A percentile compares a stretch with the other conserved stretches of the same genome.
Evolutionary conservation across 2,329 filamentous ascomycete species (phyloP).

Genomic region (Clonostachys solani): DNA sequence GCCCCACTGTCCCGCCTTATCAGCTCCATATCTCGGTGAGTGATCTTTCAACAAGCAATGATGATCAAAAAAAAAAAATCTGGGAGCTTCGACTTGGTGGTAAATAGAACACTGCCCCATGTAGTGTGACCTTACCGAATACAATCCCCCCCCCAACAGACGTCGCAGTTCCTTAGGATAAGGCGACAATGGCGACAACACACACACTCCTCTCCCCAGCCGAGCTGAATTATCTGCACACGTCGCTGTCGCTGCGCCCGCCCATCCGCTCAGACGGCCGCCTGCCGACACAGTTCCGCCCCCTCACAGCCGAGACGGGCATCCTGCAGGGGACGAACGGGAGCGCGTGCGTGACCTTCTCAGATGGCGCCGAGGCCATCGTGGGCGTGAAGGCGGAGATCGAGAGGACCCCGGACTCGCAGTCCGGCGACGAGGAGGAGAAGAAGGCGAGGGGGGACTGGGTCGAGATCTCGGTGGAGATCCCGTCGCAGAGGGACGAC

Average conservation of each 20-base stretch:
- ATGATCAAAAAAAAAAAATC: no score
- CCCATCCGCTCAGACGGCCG: conserved; percentile 90
- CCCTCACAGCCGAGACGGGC: conserved; percentile 83
- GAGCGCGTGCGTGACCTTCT: conserved; percentile 88
- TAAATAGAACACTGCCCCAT: not conserved
- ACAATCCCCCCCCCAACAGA: not conserved
- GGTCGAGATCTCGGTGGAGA: conserved; percentile 89
- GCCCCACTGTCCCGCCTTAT: no score
- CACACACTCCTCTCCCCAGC: conserved; percentile 83
- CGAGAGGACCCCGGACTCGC: conserved; percentile 56
- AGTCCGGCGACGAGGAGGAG: conserved; percentile 28
- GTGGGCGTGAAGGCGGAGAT: conserved; percentile 96
- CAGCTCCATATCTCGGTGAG: no score
- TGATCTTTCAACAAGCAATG: no score
- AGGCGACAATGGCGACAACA: conserved; percentile 54
- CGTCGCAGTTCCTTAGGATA: not conserved
- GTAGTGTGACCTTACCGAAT: no score
- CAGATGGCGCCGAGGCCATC: conserved; percentile 92
- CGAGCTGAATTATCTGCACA: conserved; percentile 93
- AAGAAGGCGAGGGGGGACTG: conserved; percentile 52
- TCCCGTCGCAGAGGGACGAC: conserved; percentile 86
- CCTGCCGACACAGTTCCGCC: conserved; percentile 79
- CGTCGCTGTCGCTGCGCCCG: conserved; percentile 73
- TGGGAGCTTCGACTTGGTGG: not conserved
- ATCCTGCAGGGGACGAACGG: conserved; percentile 89